These are phyloP conservation scores for Cryptosporidium ubiquitum DNA, from an alignment of 169 alveolate species.

Conservation along the genomic window DNA sequence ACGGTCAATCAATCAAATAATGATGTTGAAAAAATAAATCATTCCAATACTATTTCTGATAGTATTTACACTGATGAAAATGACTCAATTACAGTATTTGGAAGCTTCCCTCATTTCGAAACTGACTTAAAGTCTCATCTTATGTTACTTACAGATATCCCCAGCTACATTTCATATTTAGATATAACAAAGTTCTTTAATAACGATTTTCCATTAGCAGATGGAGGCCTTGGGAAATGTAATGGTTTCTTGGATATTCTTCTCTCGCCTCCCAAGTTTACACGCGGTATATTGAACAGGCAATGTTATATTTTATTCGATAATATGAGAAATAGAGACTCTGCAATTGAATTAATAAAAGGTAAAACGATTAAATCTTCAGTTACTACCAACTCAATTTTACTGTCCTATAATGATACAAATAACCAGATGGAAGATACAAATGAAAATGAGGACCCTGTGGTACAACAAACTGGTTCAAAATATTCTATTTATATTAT, in stretches of 20 bases:
- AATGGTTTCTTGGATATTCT: slow-evolving; percentile 28
- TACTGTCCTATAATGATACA: not conserved
- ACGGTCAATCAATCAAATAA: not conserved
- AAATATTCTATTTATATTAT: slow-evolving; percentile 39
- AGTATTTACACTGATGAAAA: not conserved
- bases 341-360: slow-evolving; percentile 42
- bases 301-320: slow-evolving; percentile 54
- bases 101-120: slow-evolving; percentile 2
- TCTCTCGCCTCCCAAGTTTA: slow-evolving; percentile 54
- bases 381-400: slow-evolving; percentile 20
- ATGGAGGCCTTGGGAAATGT: slow-evolving; percentile 39
- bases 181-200: slow-evolving; percentile 33
- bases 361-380: slow-evolving; percentile 58
- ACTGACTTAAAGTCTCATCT: slow-evolving; percentile 21
- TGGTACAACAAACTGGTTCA: not conserved
- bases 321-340: slow-evolving; percentile 24
- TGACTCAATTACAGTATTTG: slow-evolving; percentile 3
- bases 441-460: not conserved
- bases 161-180: slow-evolving; percentile 32
- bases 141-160: slow-evolving; percentile 37
- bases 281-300: slow-evolving; percentile 69
- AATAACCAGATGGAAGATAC: not conserved
- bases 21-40: not conserved
- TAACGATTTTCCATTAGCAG: slow-evolving; percentile 36
- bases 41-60: not conserved